phyloP scores from a whole-genome alignment of 2,329 filamentous ascomycete genomes.

The Leptographium galeiforme region DNA sequence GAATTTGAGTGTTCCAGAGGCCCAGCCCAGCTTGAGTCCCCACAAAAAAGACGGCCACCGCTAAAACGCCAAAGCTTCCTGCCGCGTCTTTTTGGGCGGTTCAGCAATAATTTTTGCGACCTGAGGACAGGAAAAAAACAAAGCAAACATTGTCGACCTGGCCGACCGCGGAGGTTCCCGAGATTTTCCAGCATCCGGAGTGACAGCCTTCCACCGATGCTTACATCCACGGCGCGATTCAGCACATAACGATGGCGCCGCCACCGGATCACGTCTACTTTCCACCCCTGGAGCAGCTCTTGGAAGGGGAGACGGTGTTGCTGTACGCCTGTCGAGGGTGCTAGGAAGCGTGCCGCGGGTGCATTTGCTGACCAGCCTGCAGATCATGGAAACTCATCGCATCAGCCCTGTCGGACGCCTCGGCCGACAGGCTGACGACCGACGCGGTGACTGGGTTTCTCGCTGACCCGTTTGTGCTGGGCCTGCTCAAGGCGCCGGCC shows the following conservation, averaged over 20 bases:
- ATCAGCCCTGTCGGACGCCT: conserved; percentile 41
- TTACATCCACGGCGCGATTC: not conserved
- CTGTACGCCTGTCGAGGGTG: conserved; percentile 45
- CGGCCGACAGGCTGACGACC: conserved; percentile 39
- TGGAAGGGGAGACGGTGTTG: conserved; percentile 66
- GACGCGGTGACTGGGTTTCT: conserved; percentile 54
- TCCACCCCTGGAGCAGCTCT: conserved; percentile 71
- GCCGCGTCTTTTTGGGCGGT: conserved; percentile 8
- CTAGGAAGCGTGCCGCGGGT: not conserved
- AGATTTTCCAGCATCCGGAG: not conserved
- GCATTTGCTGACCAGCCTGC: not conserved
- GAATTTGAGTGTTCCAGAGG: no score
- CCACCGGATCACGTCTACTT: conserved; percentile 61
- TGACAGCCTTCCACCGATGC: conserved; percentile 1
- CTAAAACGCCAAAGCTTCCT: conserved; percentile 9
- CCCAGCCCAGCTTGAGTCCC: conserved; percentile 1
- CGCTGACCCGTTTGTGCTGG: conserved; percentile 51
- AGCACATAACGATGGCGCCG: conserved; percentile 49
- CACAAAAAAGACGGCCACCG: conserved; percentile 5
- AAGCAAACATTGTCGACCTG: not conserved
- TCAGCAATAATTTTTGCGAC: conserved; percentile 6
- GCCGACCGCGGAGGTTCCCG: not conserved
- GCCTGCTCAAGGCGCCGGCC: conserved; percentile 55
- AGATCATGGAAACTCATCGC: conserved; percentile 52
- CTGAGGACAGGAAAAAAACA: conserved; percentile 3